Conservation (phyloP, 768 basidiomycete genomes). For the button mushroom (Agaricus bisporus) region DNA sequence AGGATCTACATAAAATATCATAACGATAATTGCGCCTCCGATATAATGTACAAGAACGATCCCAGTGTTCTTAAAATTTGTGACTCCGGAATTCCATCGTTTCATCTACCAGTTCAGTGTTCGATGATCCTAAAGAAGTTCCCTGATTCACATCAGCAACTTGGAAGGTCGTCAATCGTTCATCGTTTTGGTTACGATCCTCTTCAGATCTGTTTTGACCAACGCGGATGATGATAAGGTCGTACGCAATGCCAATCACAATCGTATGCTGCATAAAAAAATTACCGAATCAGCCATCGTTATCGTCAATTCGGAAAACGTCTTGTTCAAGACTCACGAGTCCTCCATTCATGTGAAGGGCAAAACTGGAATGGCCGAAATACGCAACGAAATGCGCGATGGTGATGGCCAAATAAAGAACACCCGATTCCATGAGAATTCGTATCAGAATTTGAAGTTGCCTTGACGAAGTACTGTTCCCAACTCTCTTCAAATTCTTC, state of each 20-base stretch:
- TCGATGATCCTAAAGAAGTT: too few relatives aligned
- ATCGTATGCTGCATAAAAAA: background rate
- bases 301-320: background rate
- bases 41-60: too few relatives aligned
- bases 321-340: background rate
- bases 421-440: slow-evolving; percentile 5
- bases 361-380: background rate
- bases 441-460: slow-evolving; percentile 3
- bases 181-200: background rate
- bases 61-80: too few relatives aligned
- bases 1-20: too few relatives aligned
- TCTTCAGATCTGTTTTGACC: background rate
- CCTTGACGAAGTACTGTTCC: background rate
- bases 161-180: background rate
- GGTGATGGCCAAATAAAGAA: background rate
- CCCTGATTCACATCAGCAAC: background rate
- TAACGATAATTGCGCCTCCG: too few relatives aligned
- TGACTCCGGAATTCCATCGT: too few relatives aligned
- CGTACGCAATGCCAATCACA: slow-evolving; percentile 1
- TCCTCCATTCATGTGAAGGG: background rate
- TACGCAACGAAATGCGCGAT: background rate
- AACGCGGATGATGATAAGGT: slow-evolving; percentile 1
- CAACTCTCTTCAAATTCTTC: background rate
- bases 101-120: too few relatives aligned
- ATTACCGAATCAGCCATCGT: background rate